These are phyloP conservation scores for Pezicula rhizophila DNA, from an alignment of 2,329 filamentous ascomycete genomes.

Conservation along the genomic window DNA sequence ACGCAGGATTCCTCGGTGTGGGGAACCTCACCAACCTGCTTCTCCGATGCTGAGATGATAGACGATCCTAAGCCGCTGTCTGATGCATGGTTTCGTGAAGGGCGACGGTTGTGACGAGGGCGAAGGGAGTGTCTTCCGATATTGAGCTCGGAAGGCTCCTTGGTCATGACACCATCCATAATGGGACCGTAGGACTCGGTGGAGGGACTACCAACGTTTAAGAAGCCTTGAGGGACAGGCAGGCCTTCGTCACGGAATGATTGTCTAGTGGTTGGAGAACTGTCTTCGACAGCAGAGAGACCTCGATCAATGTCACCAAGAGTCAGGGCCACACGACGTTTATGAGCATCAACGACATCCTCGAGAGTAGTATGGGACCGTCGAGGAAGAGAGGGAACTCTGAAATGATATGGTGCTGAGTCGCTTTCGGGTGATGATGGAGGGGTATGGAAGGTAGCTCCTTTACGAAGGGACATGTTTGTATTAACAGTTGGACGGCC, in stretches of 20 bases:
- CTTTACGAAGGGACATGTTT: slow-evolving; percentile 60
- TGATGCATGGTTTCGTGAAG: slow-evolving; percentile 63
- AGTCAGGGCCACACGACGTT: slow-evolving; percentile 62
- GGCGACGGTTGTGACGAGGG: slow-evolving; percentile 46
- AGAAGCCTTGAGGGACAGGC: slow-evolving; percentile 53
- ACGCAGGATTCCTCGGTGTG: slow-evolving; percentile 33
- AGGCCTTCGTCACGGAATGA: slow-evolving; percentile 49
- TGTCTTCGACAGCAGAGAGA: slow-evolving; percentile 41
- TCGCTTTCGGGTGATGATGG: slow-evolving; percentile 32
- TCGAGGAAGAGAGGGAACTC: slow-evolving; percentile 41
- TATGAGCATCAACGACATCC: slow-evolving; percentile 64
- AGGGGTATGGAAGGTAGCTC: slow-evolving; percentile 54
- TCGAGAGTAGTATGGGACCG: slow-evolving; percentile 66
- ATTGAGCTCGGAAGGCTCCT: slow-evolving; percentile 30
- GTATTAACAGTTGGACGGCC: slow-evolving; percentile 44
- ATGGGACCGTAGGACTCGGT: slow-evolving; percentile 21
- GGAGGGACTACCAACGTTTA: slow-evolving; percentile 45
- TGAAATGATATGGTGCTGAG: slow-evolving; percentile 34
- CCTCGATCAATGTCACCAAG: slow-evolving; percentile 60
- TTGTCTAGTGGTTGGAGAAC: slow-evolving; percentile 28
- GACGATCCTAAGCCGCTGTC: slow-evolving; percentile 89
- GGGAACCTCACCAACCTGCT: slow-evolving; percentile 38
- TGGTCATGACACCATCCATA: slow-evolving; percentile 36
- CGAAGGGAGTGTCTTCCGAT: slow-evolving; percentile 46
- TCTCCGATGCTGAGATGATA: slow-evolving; percentile 53